Evolutionary conservation across 2,329 filamentous ascomycete genomes (phyloP).

Genomic region (Beauveria bassiana): DNA sequence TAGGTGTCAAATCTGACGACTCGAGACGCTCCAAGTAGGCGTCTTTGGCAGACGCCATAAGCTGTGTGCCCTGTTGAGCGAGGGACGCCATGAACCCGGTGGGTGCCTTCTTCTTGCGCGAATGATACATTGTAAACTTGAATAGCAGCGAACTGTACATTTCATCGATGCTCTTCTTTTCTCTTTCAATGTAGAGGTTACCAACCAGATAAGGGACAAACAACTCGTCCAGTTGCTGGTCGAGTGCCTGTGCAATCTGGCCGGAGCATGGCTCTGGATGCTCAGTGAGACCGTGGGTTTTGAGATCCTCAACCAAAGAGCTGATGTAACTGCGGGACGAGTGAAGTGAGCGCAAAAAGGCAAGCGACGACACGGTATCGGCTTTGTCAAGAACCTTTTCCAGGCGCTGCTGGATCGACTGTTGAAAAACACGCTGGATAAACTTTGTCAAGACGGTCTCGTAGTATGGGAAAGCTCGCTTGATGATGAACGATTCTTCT

Average conservation of each 20-base stretch:
- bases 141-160: conserved; percentile 87
- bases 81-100: conserved; percentile 90
- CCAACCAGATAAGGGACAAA: conserved; percentile 65
- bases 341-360: conserved; percentile 85
- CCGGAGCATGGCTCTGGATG: conserved; percentile 87
- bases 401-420: conserved; percentile 91
- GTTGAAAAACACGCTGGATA: conserved; percentile 91
- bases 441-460: conserved; percentile 92
- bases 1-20: conserved; percentile 77
- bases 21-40: conserved; percentile 85
- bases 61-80: conserved; percentile 80
- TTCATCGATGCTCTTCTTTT: conserved; percentile 65
- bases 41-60: conserved; percentile 81
- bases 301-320: conserved; percentile 81
- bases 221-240: conserved; percentile 69
- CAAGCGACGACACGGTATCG: conserved; percentile 80
- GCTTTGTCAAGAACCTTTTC: conserved; percentile 96
- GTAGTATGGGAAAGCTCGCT: conserved; percentile 90
- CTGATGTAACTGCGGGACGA: conserved; percentile 86
- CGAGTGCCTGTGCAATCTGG: conserved; percentile 69
- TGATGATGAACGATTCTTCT: conserved; percentile 95
- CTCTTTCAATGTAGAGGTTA: conserved; percentile 63
- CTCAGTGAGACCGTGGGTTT: conserved; percentile 88
- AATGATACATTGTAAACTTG: conserved; percentile 95
- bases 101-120: conserved; percentile 75